Conservation (phyloP, 1,284 basidiomycete species). For the Trametes polyzona region DNA sequence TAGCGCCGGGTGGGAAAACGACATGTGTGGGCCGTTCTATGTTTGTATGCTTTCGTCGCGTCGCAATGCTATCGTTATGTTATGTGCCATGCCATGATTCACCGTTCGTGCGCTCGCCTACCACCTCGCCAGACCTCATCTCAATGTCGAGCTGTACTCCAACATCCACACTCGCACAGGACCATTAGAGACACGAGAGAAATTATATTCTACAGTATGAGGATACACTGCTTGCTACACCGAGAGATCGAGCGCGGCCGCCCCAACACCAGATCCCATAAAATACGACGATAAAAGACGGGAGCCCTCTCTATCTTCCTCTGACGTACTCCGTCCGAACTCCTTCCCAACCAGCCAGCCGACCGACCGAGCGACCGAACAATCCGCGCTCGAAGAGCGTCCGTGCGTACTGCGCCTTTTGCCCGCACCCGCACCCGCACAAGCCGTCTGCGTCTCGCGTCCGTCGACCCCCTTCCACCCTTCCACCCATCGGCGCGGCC, state of each 20-base stretch:
- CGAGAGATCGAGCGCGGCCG: neutral
- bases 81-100: slow-evolving; percentile 7
- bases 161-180: no score
- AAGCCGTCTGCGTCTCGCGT: neutral
- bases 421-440: neutral
- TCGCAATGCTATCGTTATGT: slow-evolving; percentile 27
- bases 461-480: neutral
- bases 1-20: neutral
- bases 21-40: slow-evolving; percentile 6
- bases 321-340: neutral
- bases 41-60: slow-evolving; percentile 23
- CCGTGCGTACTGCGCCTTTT: neutral
- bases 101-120: no score
- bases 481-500: neutral
- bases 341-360: no score
- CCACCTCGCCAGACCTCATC: no score
- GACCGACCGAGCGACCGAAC: no score
- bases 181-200: neutral
- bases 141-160: no score
- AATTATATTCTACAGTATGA: slow-evolving; percentile 15
- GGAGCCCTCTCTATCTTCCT: neutral
- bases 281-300: slow-evolving; percentile 3
- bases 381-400: no score
- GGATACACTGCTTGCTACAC: slow-evolving; percentile 13
- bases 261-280: neutral